These are phyloP conservation scores for Paramecium bursaria DNA, from an alignment of 73 alveolate genomes.

Conservation along the genomic window DNA sequence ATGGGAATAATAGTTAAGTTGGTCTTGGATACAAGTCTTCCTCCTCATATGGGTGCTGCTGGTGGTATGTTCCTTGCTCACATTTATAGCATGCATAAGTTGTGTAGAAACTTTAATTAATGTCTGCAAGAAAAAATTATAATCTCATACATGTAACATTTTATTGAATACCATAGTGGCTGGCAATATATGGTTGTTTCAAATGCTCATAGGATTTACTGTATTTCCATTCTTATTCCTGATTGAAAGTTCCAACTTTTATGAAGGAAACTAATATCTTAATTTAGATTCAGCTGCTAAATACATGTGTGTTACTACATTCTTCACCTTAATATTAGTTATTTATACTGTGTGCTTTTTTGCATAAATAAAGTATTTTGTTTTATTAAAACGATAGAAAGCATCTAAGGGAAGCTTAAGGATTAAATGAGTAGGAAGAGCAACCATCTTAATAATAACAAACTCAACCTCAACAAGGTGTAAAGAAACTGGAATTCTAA, in stretches of 20 bases:
- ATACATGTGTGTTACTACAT: background rate
- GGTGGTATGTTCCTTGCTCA: conserved; percentile 31
- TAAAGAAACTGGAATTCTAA: conserved; percentile 5
- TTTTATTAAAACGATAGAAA: background rate
- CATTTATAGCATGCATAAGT: conserved; percentile 17
- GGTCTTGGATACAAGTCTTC: conserved; percentile 47
- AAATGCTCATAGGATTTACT: conserved; percentile 48
- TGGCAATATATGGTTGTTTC: conserved; percentile 40
- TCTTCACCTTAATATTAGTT: conserved; percentile 14
- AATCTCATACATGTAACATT: conserved; percentile 28
- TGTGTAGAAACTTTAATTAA: conserved; percentile 27
- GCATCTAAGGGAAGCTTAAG: conserved; percentile 41
- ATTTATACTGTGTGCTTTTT: conserved; percentile 27
- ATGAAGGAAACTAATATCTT: conserved; percentile 26
- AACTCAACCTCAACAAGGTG: conserved; percentile 14
- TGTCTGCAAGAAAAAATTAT: background rate
- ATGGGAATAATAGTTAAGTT: conserved; percentile 37
- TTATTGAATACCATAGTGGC: conserved; percentile 12
- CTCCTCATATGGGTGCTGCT: conserved; percentile 31
- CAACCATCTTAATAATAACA: conserved; percentile 14
- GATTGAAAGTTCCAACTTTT: background rate
- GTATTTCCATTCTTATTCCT: conserved; percentile 42
- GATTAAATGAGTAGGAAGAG: conserved; percentile 11
- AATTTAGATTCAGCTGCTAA: conserved; percentile 22
- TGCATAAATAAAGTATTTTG: conserved; percentile 31